Evolutionary conservation across 352 stramenopile species (phyloP), one percentile per base, ranked within the genome.

Genomic region (Globisporangium splendens): DNA sequence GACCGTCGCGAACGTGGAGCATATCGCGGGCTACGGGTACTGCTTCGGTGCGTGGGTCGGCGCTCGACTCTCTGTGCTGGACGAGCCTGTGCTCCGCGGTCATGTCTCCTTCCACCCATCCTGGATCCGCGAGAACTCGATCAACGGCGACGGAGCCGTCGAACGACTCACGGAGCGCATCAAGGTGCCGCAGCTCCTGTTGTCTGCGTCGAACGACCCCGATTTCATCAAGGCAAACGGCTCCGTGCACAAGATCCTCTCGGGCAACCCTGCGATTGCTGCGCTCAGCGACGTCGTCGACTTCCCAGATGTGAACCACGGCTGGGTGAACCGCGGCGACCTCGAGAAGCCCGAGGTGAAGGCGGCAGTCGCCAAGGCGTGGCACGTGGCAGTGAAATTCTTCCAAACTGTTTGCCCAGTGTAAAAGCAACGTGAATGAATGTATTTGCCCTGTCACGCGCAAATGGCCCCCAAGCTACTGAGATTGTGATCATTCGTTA

Each of bases 271-370:
- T 46, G 50, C 20, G 28, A 10, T 35, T 10, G 28, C 28, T 8
- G 42, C 58, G 46, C 50, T 60, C 48, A 63, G 63, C 65, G 12
- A 63, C 10, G 72, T 79, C 13, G 46, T 77, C 11, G 66, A 83
- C 57, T 90, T 84, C 64, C 58, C 61, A 12, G 50, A 76, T 28
- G 66, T 79, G 38, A 64, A 74, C 22, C 73, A 88, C 46, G 72
- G 73, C 46, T 90, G 75, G 75, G 75, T 86, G 48, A 79, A 82
- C 69, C 72, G 76, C 56, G 73, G 73, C 18, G 72, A 86, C 46
- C 18, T 88, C n/a, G 57, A 68, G 12, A 65, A 88, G 55, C 33
- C 66, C 14, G 59, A 51, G 8, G 48, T 72, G 15, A 71, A 77
- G 50, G 54, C 50, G 6, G 59, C 48, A n/a, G 71, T 87, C 8